Evolutionary conservation across 371 early-diverging fungal genomes (phyloP).

Genomic region (Rhizopus stolonifer): DNA sequence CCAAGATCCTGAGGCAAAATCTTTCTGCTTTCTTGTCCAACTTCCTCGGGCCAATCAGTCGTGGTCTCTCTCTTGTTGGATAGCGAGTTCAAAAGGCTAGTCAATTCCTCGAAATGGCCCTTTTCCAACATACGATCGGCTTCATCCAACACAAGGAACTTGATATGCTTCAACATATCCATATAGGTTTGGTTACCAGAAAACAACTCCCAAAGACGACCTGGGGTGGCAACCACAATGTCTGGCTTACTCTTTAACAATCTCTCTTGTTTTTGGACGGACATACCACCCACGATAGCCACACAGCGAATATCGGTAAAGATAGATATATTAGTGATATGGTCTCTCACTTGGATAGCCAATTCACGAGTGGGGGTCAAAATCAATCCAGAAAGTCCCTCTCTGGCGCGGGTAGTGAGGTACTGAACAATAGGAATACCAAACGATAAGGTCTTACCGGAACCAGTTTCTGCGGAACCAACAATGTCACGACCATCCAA

Average conservation of each 20-base stretch:
- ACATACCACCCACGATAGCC: constrained; percentile 93
- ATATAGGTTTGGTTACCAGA: constrained; percentile 62
- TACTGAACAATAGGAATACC: constrained; percentile 82
- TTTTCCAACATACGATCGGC: constrained; percentile 96
- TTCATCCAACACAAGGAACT: constrained; percentile 93
- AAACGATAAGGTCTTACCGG: constrained; percentile 94
- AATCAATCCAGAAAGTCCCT: constrained; percentile 55
- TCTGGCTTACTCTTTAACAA: constrained; percentile 69
- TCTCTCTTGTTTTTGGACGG: constrained; percentile 87
- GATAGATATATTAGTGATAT: constrained; percentile 63
- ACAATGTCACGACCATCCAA: constrained; percentile 84
- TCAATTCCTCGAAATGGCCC: constrained; percentile 86
- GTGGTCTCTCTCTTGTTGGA: constrained; percentile 52
- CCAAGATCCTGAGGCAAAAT: constrained; percentile 16
- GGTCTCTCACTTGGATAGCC: constrained; percentile 86
- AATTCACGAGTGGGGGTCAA: constrained; percentile 93
- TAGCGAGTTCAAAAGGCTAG: constrained; percentile 59
- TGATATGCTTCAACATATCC: constrained; percentile 52
- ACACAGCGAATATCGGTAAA: constrained; percentile 58
- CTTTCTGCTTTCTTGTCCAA: constrained; percentile 15
- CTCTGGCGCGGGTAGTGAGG: constrained; percentile 45
- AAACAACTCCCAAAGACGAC: constrained; percentile 93
- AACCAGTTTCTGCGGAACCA: constrained; percentile 97
- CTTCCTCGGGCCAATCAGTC: constrained; percentile 42
- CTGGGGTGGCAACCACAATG: constrained; percentile 97